Conservation (phyloP, 2,329 filamentous ascomycete genomes). For the Scedosporium minutisporum region DNA sequence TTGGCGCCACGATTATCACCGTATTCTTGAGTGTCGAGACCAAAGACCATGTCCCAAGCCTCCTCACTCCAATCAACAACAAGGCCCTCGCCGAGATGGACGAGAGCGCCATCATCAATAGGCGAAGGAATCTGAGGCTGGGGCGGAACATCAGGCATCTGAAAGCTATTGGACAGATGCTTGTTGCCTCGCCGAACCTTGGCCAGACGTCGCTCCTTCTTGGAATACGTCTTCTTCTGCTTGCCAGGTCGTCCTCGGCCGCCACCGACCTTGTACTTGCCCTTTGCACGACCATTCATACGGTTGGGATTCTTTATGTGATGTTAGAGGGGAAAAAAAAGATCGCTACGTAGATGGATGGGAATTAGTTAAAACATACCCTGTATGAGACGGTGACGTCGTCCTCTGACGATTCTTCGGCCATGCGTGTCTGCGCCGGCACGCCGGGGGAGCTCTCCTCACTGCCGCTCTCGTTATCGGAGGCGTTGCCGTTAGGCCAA, state of each 20-base stretch:
- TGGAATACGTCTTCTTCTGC: slow-evolving; percentile 31
- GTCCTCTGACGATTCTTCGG: slow-evolving; percentile 49
- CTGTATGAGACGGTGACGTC: slow-evolving; percentile 27
- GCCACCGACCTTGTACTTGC: slow-evolving; percentile 28
- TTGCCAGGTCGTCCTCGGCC: slow-evolving; percentile 1
- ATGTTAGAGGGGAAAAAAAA: slow-evolving; percentile 2
- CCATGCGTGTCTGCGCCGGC: slow-evolving; percentile 41
- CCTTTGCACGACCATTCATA: slow-evolving; percentile 30
- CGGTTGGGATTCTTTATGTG: slow-evolving; percentile 11
- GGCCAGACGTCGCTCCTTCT: slow-evolving; percentile 27
- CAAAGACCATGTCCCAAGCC: slow-evolving; percentile 64
- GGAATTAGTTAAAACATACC: slow-evolving; percentile 17
- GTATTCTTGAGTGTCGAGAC: slow-evolving; percentile 12
- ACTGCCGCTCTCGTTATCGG: slow-evolving; percentile 43
- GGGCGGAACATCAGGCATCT: slow-evolving; percentile 3
- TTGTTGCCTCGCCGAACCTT: slow-evolving; percentile 33
- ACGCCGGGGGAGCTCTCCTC: slow-evolving; percentile 33
- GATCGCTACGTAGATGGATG: neutral
- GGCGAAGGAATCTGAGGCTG: slow-evolving; percentile 19
- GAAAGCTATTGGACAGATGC: slow-evolving; percentile 20
- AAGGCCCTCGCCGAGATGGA: slow-evolving; percentile 75
- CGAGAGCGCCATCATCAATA: slow-evolving; percentile 49
- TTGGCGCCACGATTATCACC: slow-evolving; percentile 46
- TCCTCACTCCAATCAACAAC: slow-evolving; percentile 75
- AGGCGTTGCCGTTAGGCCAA: slow-evolving; percentile 34